Evolutionary conservation across 805 yeast species (phyloP), one percentile per base, ranked within the genome.

Genomic region (Starmerella bombi): DNA sequence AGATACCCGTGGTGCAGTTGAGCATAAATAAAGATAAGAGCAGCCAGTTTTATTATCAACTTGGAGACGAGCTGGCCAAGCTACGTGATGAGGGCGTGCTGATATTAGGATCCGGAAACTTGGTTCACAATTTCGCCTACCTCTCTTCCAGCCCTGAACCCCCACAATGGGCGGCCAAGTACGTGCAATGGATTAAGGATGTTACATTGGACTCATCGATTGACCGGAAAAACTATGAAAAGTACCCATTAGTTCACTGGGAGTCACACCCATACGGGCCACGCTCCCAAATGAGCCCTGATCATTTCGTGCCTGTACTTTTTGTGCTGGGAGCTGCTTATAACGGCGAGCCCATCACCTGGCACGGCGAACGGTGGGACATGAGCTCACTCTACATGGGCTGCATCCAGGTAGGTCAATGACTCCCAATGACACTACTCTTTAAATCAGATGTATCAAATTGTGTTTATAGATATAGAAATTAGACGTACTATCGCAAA

Each of bases 201-300:
- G 38, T 27, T 22, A 29, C 42, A 3, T n/a, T 12, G 16, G 43
- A 46, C 30, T 14, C 4, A 14, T 12, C 7, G 10, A 17, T 46
- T 5, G 50, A 43, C 35, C 44, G 47, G 27, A 21, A 23, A 14
- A 35, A 46, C 25, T 50, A 56, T 4, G 42, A 51, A 2, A 43
- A 53, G 5, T 53, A 74, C 40, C 54, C 54, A 3, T 28, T 51
- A 1, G 44, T 45, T 16, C 36, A 44, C 16, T 51, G 53, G 52
- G 35, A 41, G 38, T n/a, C 35, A 33, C 54, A 49, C 36, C 41
- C 37, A 23, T 31, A 36, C 15, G 53, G 50, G 27, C 23, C 25
- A 8, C 51, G 54, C 23, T 76, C 84, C 0, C 86, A 80, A 57
- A 86, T 85, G 14, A 72, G 81, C 0, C 61, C 75, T 36, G 88